Evolutionary conservation across 2,329 filamentous ascomycete species (phyloP), one percentile per base, ranked within the genome.

Genomic region (Exophiala phaeomuriformis): DNA sequence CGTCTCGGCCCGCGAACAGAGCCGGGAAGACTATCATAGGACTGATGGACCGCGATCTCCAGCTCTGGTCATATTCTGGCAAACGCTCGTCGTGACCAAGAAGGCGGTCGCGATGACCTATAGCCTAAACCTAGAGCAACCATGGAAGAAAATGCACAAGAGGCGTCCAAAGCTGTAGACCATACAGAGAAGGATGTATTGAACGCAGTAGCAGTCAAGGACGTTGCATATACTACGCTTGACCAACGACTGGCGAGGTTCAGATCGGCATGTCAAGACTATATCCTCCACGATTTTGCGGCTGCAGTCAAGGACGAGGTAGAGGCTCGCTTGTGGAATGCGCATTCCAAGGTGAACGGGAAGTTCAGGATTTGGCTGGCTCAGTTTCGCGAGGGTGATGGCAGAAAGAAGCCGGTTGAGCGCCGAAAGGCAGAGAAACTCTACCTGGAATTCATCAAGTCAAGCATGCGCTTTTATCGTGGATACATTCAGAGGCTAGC

Each of bases 391-490:
- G 72, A 78, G 61, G 74, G 75, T 53, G 68, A 69, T 39, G 71
- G 71, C 53, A 77, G 75, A 62, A 77, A 77, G 64, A 76, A 75
- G 63, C 73, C 76, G 52, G 80, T 83, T 43, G 78, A 82, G 69
- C 82, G 82, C 64, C 82, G 90, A 59, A 93, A 90, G 69, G 75
- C 91, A 47, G 85, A 88, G 67, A 90, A 87, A 70, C 78, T 84
- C 59, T 97, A 94, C 69, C 76, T 85, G 53, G 81, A 82, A 61
- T 97, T 95, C 68, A 82, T 97, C 63, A 94, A 91, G 70, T 85
- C 84, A 44, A 86, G 89, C 61, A 88, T 93, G 69, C 82, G 83
- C 64, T 96, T 95, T 69, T 97, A 97, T 75, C 83, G 86, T 64
- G 84, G 83, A 61, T 93, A 88, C 65, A 85, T 96, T 51, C 83